Percentiles rank a stretch among this genome's conserved stretches.
Conservation (phyloP, 1,284 basidiomycete species). For the Boletus mariae region DNA sequence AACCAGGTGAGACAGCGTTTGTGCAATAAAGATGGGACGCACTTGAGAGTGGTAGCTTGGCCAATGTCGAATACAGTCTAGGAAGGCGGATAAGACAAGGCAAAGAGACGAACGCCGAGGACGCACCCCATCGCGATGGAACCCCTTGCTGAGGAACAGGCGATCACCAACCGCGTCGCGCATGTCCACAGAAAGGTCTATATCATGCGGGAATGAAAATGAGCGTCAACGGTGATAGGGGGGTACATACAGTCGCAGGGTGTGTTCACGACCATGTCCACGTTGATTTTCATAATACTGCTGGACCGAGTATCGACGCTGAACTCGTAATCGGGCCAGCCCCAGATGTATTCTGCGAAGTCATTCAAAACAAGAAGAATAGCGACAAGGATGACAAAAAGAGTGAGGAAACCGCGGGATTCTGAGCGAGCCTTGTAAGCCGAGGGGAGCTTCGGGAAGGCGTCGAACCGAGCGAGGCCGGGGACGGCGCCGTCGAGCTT, state of each 20-base stretch:
- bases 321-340: conserved; percentile 86
- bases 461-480: conserved; percentile 61
- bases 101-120: neutral
- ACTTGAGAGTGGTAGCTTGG: conserved; percentile 75
- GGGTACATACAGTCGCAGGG: conserved; percentile 79
- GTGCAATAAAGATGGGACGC: conserved; percentile 18
- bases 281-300: conserved; percentile 76
- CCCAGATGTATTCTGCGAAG: conserved; percentile 86
- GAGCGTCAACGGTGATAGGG: too few relatives aligned
- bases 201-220: neutral
- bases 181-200: conserved; percentile 85
- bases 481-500: conserved; percentile 36
- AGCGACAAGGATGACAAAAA: conserved; percentile 72
- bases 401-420: conserved; percentile 84
- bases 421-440: conserved; percentile 86
- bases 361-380: conserved; percentile 82
- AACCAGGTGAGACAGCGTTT: neutral
- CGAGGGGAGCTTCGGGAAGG: conserved; percentile 85
- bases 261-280: conserved; percentile 90
- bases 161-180: conserved; percentile 92
- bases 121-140: conserved; percentile 83
- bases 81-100: conserved; percentile 4
- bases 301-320: conserved; percentile 66
- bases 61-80: conserved; percentile 82
- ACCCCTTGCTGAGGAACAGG: conserved; percentile 78